Evolutionary conservation across 192 early-diverging fungal genomes (phyloP).

Genomic region (Coemansia sp.): DNA sequence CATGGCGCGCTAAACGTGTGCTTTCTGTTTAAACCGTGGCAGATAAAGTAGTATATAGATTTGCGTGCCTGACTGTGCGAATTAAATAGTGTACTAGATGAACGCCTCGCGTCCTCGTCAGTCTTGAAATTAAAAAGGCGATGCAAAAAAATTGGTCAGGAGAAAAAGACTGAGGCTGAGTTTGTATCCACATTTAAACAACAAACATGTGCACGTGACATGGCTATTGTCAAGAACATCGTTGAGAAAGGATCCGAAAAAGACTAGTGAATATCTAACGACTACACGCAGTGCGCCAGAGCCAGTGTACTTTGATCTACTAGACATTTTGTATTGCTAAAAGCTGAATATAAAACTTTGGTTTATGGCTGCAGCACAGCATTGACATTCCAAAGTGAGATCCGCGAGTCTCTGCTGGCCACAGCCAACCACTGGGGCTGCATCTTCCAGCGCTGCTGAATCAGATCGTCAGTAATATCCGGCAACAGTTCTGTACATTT

Average conservation of each 20-base stretch:
- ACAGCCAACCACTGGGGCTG: slow-evolving; percentile 45
- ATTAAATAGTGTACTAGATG: neutral
- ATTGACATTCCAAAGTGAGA: slow-evolving; percentile 41
- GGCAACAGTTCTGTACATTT: slow-evolving; percentile 13
- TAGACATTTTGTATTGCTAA: no score
- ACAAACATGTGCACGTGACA: neutral
- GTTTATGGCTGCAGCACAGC: neutral
- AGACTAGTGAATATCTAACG: no score
- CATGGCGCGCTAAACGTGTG: slow-evolving; percentile 37
- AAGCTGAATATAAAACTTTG: no score
- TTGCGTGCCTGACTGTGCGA: neutral
- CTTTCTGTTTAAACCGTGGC: neutral
- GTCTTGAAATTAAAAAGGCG: neutral
- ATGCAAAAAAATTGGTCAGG: neutral
- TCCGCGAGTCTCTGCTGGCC: slow-evolving; percentile 42
- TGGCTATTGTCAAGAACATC: neutral
- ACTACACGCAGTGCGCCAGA: no score
- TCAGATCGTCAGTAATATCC: slow-evolving; percentile 19
- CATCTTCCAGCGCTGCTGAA: slow-evolving; percentile 38
- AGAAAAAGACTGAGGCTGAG: neutral
- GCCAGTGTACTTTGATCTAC: no score
- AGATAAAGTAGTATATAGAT: neutral
- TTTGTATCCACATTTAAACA: neutral
- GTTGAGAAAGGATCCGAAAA: no score
- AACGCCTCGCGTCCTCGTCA: neutral